These are phyloP conservation scores for Aquilaria yunnanensis DNA, from an alignment of 345 rosid genomes.

Conservation along the genomic window DNA sequence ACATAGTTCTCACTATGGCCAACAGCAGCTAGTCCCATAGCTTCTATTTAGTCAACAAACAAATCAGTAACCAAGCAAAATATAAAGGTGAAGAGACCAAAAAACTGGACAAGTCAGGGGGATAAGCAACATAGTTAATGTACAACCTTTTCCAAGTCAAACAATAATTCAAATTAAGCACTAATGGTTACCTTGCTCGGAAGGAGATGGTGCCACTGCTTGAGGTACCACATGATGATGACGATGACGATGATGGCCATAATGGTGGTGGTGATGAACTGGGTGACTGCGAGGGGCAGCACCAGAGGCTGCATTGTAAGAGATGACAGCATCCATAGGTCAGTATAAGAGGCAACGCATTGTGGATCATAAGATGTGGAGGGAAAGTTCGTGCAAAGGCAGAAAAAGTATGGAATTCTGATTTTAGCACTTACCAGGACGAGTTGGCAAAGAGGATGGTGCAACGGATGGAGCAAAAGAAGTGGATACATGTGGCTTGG, in stretches of 20 bases:
- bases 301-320: constrained; percentile 29
- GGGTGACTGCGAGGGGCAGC: constrained; percentile 28
- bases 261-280: constrained; percentile 24
- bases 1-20: too few relatives aligned
- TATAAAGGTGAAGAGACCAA: constrained; percentile 1
- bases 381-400: neutral
- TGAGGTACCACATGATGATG: constrained; percentile 46
- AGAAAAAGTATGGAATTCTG: constrained; percentile 11
- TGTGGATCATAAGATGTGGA: too few relatives aligned
- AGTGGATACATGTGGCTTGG: constrained; percentile 27
- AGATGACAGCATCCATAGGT: neutral
- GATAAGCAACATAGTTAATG: too few relatives aligned
- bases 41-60: too few relatives aligned
- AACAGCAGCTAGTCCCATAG: too few relatives aligned
- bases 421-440: constrained; percentile 21
- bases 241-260: constrained; percentile 46
- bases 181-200: constrained; percentile 45
- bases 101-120: neutral
- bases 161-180: too few relatives aligned
- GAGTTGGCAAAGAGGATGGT: constrained; percentile 41
- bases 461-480: constrained; percentile 30
- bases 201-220: constrained; percentile 59
- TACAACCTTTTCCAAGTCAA: too few relatives aligned
- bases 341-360: too few relatives aligned
- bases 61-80: too few relatives aligned